phyloP scores from a whole-genome alignment of 805 yeast species.

The Ogataea ganodermae region DNA sequence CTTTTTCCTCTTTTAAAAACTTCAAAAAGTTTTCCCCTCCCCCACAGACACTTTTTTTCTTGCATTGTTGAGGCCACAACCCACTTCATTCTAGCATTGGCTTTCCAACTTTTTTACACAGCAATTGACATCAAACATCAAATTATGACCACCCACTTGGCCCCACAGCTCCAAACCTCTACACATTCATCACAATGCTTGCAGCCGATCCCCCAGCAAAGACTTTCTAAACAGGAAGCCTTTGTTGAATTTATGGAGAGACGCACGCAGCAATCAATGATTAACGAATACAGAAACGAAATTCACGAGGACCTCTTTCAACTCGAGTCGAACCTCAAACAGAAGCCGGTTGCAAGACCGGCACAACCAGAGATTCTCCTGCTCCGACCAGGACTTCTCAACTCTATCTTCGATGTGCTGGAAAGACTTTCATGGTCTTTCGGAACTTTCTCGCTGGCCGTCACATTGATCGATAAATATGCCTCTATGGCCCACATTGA shows the following conservation, averaged over 20 bases:
- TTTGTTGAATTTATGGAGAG: constrained; percentile 30
- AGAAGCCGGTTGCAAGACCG: constrained; percentile 29
- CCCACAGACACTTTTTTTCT: not conserved
- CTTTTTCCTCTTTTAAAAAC: too few species aligned
- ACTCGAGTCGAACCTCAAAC: constrained; percentile 34
- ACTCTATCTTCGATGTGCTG: constrained; percentile 35
- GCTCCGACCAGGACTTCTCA: constrained; percentile 30
- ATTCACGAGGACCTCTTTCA: constrained; percentile 29
- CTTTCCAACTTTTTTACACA: not conserved
- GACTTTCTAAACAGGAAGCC: constrained; percentile 15
- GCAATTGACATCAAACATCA: not conserved
- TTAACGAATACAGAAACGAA: constrained; percentile 33
- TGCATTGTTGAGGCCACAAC: not conserved
- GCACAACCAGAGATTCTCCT: constrained; percentile 25
- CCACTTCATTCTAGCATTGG: not conserved
- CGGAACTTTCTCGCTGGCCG: constrained; percentile 40
- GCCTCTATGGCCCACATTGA: constrained; percentile 37
- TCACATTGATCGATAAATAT: constrained; percentile 42
- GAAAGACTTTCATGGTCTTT: constrained; percentile 33
- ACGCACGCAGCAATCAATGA: constrained; percentile 29
- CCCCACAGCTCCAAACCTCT: not conserved
- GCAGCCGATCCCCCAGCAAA: not conserved
- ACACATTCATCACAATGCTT: constrained; percentile 1
- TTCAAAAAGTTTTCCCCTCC: too few species aligned
- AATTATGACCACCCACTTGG: not conserved